Evolutionary conservation across 2,329 filamentous ascomycete genomes (phyloP).

Genomic region (Coniochaeta sp.): DNA sequence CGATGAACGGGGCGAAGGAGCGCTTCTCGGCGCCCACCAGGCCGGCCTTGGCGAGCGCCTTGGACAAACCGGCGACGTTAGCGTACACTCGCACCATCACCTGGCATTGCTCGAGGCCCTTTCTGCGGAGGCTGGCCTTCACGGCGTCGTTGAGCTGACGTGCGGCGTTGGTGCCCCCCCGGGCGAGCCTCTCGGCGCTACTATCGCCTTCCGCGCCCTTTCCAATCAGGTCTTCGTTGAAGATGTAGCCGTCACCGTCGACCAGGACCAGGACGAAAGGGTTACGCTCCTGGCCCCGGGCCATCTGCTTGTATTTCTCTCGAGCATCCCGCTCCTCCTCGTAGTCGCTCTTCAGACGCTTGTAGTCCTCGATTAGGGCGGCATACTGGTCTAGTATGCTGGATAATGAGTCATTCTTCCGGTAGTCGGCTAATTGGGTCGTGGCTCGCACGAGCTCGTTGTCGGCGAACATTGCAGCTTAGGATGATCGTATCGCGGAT

Average conservation of each 20-base stretch:
- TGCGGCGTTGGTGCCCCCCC: constrained; percentile 45
- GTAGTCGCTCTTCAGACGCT: constrained; percentile 46
- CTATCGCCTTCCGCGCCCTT: constrained; percentile 33
- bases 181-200: not conserved
- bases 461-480: constrained; percentile 11
- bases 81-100: constrained; percentile 50
- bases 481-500: not conserved
- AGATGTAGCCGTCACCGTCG: constrained; percentile 55
- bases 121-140: constrained; percentile 36
- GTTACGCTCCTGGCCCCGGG: constrained; percentile 40
- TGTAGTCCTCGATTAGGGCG: constrained; percentile 44
- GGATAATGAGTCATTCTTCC: constrained; percentile 1
- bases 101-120: constrained; percentile 40
- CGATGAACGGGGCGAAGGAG: constrained; percentile 45
- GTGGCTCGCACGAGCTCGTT: constrained; percentile 10
- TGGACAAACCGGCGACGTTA: constrained; percentile 45
- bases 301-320: constrained; percentile 48
- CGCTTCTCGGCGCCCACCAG: constrained; percentile 47
- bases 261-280: constrained; percentile 55
- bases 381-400: constrained; percentile 18
- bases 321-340: constrained; percentile 46
- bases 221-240: constrained; percentile 40
- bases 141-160: constrained; percentile 44
- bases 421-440: constrained; percentile 9
- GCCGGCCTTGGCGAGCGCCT: constrained; percentile 37